Evolutionary conservation across 176 grass and related monocot genomes (phyloP).

Genomic region (Alloteropsis semialata): DNA sequence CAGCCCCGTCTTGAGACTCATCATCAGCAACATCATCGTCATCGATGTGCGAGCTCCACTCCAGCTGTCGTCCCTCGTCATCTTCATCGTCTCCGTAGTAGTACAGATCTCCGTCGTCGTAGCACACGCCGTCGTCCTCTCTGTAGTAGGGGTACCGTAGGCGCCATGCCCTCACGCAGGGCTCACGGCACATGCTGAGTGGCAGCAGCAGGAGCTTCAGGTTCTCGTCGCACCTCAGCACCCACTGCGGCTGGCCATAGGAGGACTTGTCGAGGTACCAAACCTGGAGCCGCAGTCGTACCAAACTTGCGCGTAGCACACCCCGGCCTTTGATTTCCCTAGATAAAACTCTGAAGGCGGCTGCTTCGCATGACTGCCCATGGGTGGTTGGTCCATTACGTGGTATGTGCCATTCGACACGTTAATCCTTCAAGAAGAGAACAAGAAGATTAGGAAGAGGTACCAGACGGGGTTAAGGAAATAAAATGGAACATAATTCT

Average conservation of each 20-base stretch:
- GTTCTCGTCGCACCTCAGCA: not conserved
- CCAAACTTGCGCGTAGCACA: not conserved
- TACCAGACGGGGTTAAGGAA: not conserved
- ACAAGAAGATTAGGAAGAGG: not conserved
- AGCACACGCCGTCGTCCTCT: not conserved
- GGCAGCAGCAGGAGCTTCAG: not conserved
- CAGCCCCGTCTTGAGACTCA: not conserved
- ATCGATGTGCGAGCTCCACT: not conserved
- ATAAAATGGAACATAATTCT: too few species aligned
- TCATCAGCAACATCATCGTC: not conserved
- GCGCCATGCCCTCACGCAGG: not conserved
- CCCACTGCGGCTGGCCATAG: not conserved
- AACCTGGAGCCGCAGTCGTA: not conserved
- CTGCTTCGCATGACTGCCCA: not conserved
- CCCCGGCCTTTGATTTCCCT: not conserved
- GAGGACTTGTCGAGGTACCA: not conserved
- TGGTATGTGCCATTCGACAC: not conserved
- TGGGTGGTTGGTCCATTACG: not conserved
- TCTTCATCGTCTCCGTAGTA: not conserved
- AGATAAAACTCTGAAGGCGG: not conserved
- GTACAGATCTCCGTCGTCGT: too few species aligned
- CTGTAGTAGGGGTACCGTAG: not conserved
- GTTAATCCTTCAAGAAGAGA: not conserved
- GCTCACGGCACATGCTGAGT: not conserved
- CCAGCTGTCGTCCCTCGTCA: not conserved